Evolutionary conservation across 306 rosid genomes (phyloP), one percentile per base, ranked within the genome.

Genomic region (Luffa acutangula): DNA sequence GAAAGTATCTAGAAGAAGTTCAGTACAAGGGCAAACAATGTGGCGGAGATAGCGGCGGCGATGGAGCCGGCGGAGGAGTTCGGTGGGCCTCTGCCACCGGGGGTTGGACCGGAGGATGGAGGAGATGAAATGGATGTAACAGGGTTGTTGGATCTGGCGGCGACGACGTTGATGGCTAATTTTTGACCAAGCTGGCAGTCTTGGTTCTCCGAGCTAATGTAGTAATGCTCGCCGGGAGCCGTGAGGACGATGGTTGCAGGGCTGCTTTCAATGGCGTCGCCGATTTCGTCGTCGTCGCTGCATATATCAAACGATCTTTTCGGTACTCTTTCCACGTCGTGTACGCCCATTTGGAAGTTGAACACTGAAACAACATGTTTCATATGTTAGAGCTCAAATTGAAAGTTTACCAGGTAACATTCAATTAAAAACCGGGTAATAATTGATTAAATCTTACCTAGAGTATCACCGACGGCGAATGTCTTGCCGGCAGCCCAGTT

Each of bases 401-500:
- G 42, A n/a, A n/a, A n/a, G n/a, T n/a, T n/a, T n/a, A n/a, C n/a
- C n/a, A n/a, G 31, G 31, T 25, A 25, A 25, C 31, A 25, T 25
- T 25, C 31, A 25, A 25, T 25, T 0, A 25, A 25, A 25, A 25
- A 25, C 1, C 31, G 31, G 31, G 31, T 25, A 25, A 25, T 25
- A 25, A 25, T 25, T 9, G 10, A 51, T 51, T 0, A 13, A 56
- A n/a, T 52, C 6, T 25, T 69, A 80, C 84, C 12, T 0, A 89
- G 81, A 76, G 13, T 25, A 75, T 89, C 91, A 3, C 86, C 85
- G 37, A 81, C 83, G 0, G 11, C 5, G 15, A 89, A 87, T 7
- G 15, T 78, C 0, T 80, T 73, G 9, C 2, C 2, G 3, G 67
- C 11, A 54, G 87, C 79, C 93, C 91, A 88, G 31, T 42, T 76